Conservation (phyloP, 2,329 filamentous ascomycete genomes). For the Penicillium polonicum region DNA sequence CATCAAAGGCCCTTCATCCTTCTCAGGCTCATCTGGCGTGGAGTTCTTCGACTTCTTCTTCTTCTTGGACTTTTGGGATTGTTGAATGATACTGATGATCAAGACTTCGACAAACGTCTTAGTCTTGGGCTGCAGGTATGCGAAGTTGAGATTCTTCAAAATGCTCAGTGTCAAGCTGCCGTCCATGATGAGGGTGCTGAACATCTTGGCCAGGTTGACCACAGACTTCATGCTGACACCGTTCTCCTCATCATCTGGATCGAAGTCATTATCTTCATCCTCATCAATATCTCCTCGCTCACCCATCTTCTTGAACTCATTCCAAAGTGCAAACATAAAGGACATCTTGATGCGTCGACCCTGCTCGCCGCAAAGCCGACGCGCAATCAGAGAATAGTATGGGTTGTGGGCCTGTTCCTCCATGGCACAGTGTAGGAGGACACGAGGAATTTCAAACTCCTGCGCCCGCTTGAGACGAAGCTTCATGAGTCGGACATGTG, state of each 20-base stretch:
- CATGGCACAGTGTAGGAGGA: conserved; percentile 82
- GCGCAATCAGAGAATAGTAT: conserved; percentile 86
- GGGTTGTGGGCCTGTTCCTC: conserved; percentile 84
- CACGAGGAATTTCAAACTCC: conserved; percentile 79
- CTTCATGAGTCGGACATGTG: conserved; percentile 74
- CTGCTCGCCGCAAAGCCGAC: conserved; percentile 64
- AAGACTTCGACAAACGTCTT: conserved; percentile 77
- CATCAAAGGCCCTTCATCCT: conserved; percentile 59
- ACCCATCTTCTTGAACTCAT: conserved; percentile 80
- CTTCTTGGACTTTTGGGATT: conserved; percentile 54
- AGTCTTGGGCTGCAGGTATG: conserved; percentile 73
- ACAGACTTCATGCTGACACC: conserved; percentile 56
- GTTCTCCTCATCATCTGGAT: conserved; percentile 52
- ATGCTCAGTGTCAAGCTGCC: conserved; percentile 58
- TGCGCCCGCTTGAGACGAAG: conserved; percentile 83
- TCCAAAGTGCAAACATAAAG: conserved; percentile 85
- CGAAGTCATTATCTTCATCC: conserved; percentile 58
- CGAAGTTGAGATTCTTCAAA: conserved; percentile 69
- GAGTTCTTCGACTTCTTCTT: conserved; percentile 24
- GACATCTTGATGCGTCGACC: conserved; percentile 76
- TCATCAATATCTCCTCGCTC: conserved; percentile 64
- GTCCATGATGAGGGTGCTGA: conserved; percentile 60
- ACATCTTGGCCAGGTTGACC: conserved; percentile 68
- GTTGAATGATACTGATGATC: conserved; percentile 71
- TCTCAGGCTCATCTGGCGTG: conserved; percentile 27